Evolutionary conservation across 352 stramenopile species (phyloP).

Genomic region (Albugo candida): DNA sequence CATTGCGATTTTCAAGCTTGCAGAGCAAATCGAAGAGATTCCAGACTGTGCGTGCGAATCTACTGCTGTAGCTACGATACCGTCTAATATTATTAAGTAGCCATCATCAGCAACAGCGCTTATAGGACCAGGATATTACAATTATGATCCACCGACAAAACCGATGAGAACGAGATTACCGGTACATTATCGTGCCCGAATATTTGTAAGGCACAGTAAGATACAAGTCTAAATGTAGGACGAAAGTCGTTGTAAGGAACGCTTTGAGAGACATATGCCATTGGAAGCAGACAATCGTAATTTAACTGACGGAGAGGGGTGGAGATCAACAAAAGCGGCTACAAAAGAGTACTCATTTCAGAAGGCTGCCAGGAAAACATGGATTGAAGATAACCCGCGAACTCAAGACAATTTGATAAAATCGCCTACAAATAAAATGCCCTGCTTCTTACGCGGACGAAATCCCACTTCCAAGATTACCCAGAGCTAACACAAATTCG

Average conservation of each 20-base stretch:
- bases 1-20: slow-evolving; percentile 39
- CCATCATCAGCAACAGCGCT: slow-evolving; percentile 19
- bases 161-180: slow-evolving; percentile 3
- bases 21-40: slow-evolving; percentile 49
- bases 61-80: neutral
- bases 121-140: slow-evolving; percentile 41
- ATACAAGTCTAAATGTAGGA: no score
- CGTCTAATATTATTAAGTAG: slow-evolving; percentile 9
- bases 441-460: no score
- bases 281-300: slow-evolving; percentile 13
- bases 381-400: slow-evolving; percentile 42
- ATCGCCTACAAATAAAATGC: no score
- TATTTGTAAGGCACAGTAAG: neutral
- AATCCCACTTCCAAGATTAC: no score
- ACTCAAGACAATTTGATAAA: slow-evolving; percentile 6
- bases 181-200: neutral
- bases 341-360: slow-evolving; percentile 35
- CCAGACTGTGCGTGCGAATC: slow-evolving; percentile 9
- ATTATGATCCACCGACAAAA: slow-evolving; percentile 8
- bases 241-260: slow-evolving; percentile 4
- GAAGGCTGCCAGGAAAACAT: slow-evolving; percentile 21
- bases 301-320: slow-evolving; percentile 33
- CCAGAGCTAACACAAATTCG: no score
- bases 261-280: slow-evolving; percentile 26
- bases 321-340: slow-evolving; percentile 50